phyloP scores from a whole-genome alignment of 192 early-diverging fungal genomes.

The Entrophospora sp. region DNA sequence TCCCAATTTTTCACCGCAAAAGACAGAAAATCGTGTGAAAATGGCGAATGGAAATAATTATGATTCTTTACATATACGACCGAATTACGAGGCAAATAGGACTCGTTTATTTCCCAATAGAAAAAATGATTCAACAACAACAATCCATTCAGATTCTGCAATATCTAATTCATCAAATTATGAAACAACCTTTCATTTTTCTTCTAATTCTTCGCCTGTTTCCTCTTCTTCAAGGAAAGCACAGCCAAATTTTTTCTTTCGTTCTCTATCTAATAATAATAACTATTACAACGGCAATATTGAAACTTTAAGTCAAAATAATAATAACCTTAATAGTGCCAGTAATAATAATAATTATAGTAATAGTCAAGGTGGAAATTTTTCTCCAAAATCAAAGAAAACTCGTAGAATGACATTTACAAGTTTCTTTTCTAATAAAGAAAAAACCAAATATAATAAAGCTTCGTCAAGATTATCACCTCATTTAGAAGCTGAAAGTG shows the following conservation, averaged over 20 bases:
- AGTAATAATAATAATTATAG: background rate
- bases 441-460: background rate
- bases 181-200: no score
- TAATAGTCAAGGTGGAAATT: background rate
- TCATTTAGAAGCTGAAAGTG: slow-evolving; percentile 1
- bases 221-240: background rate
- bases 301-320: background rate
- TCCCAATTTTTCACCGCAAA: background rate
- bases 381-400: background rate
- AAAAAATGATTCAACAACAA: background rate
- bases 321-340: background rate
- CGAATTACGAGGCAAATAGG: no score
- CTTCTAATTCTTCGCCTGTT: no score
- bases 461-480: slow-evolving; percentile 4
- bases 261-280: background rate
- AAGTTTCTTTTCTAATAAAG: background rate
- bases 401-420: slow-evolving; percentile 7
- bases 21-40: background rate
- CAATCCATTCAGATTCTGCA: no score
- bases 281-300: background rate
- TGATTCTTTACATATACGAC: no score
- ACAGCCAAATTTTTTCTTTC: background rate
- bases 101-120: no score
- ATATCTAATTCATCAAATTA: background rate
- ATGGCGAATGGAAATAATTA: no score